Conservation (phyloP, 106 monocot genomes). For the Dioscorea zingiberensis region DNA sequence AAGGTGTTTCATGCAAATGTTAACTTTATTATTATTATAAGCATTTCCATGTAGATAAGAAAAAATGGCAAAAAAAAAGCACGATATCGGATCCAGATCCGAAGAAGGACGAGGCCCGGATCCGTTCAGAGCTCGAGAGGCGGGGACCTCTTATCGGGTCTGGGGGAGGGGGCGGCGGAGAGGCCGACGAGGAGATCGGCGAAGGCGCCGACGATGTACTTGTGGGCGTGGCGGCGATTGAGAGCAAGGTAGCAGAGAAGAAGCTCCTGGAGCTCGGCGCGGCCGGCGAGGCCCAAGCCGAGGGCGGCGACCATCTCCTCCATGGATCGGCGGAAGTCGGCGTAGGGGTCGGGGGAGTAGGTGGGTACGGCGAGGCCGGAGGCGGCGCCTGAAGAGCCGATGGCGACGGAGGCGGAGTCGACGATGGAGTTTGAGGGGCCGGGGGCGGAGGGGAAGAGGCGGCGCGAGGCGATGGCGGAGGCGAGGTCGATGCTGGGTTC, state of each 20-base stretch:
- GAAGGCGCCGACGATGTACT: constrained; percentile 60
- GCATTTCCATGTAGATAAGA: too few relatives aligned
- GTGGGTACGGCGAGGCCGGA: constrained; percentile 42
- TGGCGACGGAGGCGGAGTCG: constrained; percentile 9
- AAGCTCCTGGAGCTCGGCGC: constrained; percentile 43
- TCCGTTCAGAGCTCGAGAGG: not conserved
- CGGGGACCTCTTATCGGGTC: not conserved
- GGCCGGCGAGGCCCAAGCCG: constrained; percentile 10
- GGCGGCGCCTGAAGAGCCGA: not conserved
- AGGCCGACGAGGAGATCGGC: constrained; percentile 42
- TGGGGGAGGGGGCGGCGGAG: not conserved
- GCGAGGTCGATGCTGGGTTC: constrained; percentile 35
- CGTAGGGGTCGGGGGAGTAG: constrained; percentile 54
- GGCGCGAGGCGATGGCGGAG: constrained; percentile 48
- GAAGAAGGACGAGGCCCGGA: too few relatives aligned
- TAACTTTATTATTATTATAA: too few relatives aligned
- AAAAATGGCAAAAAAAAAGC: too few relatives aligned
- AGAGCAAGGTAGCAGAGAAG: constrained; percentile 66
- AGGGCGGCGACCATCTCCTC: constrained; percentile 67
- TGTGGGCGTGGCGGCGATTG: constrained; percentile 47
- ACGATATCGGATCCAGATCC: too few relatives aligned
- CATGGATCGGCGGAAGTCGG: constrained; percentile 60
- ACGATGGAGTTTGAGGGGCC: constrained; percentile 60
- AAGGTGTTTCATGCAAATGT: too few relatives aligned
- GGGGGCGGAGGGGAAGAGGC: constrained; percentile 46